Evolutionary conservation across 306 rosid genomes (phyloP).

Genomic region (Carpinus fangiana): DNA sequence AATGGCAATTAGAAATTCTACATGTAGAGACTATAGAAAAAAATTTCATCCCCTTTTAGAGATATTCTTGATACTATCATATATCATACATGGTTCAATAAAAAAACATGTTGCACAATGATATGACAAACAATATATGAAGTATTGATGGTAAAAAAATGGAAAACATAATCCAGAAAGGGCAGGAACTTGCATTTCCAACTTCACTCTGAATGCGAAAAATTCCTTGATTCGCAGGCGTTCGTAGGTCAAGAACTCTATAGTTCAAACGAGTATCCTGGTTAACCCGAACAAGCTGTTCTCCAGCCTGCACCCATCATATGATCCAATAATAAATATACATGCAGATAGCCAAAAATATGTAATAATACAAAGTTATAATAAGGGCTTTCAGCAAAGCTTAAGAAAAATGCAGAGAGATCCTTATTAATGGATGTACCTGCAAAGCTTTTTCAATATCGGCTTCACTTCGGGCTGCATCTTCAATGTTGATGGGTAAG

Average conservation of each 20-base stretch:
- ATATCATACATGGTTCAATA: neutral
- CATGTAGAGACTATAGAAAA: neutral
- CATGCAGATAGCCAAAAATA: no score
- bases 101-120: neutral
- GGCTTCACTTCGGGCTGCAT: slow-evolving; percentile 82
- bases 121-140: neutral
- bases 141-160: no score
- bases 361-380: no score
- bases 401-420: no score
- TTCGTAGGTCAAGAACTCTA: slow-evolving; percentile 75
- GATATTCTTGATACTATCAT: neutral
- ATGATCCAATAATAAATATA: no score
- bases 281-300: slow-evolving; percentile 77
- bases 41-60: neutral
- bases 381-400: no score
- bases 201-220: slow-evolving; percentile 71
- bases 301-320: slow-evolving; percentile 59
- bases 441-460: slow-evolving; percentile 76
- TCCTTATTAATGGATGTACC: slow-evolving; percentile 21
- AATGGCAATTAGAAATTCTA: neutral
- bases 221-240: slow-evolving; percentile 82
- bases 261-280: slow-evolving; percentile 82
- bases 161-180: neutral
- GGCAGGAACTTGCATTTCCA: slow-evolving; percentile 44
- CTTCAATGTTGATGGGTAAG: slow-evolving; percentile 76